phyloP scores from a whole-genome alignment of 257 asterid genomes.

The Pogostemon cablin region DNA sequence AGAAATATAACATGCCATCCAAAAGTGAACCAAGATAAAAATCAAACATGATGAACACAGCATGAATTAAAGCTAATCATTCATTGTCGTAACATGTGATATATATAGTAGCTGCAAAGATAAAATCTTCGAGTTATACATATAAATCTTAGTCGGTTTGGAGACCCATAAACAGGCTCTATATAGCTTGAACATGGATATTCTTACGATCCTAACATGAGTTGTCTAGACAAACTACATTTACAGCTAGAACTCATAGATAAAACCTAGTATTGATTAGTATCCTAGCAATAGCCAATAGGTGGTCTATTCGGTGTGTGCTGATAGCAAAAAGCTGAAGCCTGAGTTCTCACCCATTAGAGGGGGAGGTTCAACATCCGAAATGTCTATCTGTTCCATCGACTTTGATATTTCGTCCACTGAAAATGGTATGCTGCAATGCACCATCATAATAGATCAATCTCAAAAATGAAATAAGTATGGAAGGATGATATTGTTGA shows the following conservation, averaged over 20 bases:
- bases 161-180: neutral
- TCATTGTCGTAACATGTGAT: slow-evolving; percentile 13
- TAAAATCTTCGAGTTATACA: slow-evolving; percentile 25
- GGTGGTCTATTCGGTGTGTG: slow-evolving; percentile 42
- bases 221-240: slow-evolving; percentile 27
- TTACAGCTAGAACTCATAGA: slow-evolving; percentile 25
- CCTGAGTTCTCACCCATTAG: slow-evolving; percentile 82
- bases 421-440: slow-evolving; percentile 93
- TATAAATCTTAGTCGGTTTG: neutral
- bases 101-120: slow-evolving; percentile 1
- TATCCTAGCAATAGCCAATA: neutral
- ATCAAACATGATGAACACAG: neutral
- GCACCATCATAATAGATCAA: slow-evolving; percentile 30
- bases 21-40: slow-evolving; percentile 6
- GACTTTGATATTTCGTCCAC: slow-evolving; percentile 97
- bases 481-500: too few relatives aligned
- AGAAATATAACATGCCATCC: slow-evolving; percentile 4
- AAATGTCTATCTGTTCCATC: slow-evolving; percentile 88
- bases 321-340: slow-evolving; percentile 78
- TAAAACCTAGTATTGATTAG: slow-evolving; percentile 11
- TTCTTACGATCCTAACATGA: slow-evolving; percentile 12
- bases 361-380: slow-evolving; percentile 86
- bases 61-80: slow-evolving; percentile 28
- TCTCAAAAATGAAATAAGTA: neutral
- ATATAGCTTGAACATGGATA: neutral